phyloP scores from a whole-genome alignment of 345 rosid species.

The Eucalyptus cloeziana region DNA sequence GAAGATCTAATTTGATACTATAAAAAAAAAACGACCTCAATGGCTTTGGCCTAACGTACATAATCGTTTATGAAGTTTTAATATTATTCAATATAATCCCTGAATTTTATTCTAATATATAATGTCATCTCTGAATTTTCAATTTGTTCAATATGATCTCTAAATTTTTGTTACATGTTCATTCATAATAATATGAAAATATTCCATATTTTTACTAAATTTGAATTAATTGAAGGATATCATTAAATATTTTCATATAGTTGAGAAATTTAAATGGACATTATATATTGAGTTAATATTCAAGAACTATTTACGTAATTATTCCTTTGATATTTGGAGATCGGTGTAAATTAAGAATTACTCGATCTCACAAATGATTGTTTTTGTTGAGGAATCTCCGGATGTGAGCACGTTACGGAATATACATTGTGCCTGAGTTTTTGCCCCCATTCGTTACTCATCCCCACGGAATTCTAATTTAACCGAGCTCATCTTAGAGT shows the following conservation, averaged over 20 bases:
- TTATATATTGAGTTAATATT: no score
- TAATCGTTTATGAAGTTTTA: no score
- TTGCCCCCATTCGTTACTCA: background rate
- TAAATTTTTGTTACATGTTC: no score
- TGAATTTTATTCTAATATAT: accelerated
- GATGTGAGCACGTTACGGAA: background rate
- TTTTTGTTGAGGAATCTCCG: background rate
- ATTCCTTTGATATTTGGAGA: background rate
- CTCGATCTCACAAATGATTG: accelerated
- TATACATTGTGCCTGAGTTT: background rate
- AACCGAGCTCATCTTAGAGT: background rate
- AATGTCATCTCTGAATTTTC: accelerated
- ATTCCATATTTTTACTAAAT: no score
- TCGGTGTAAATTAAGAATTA: background rate
- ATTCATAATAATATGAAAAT: no score
- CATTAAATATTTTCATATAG: no score
- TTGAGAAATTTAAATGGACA: no score
- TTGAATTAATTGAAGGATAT: no score
- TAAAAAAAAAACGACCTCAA: no score
- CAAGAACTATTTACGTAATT: accelerated
- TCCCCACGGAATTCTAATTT: background rate
- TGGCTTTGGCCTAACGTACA: background rate
- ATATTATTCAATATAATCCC: no score
- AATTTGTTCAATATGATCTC: no score
- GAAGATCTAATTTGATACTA: background rate